A percentile compares a stretch with the other conserved stretches of the same genome.
Conservation (phyloP, 306 rosid species). For the Cucurbita maxima region DNA sequence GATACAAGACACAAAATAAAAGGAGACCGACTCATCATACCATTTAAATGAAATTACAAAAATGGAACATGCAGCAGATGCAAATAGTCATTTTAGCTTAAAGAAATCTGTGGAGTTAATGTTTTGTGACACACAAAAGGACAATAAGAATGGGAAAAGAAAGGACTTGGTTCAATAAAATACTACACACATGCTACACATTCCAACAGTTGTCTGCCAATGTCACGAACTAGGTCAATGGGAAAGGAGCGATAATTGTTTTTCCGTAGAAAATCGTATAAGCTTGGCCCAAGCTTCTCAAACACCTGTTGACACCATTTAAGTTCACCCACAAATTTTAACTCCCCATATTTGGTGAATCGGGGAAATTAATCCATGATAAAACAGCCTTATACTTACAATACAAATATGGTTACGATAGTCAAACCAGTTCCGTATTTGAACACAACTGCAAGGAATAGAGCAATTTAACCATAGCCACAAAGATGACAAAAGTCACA, state of each 20-base stretch:
- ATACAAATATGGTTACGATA: constrained; percentile 99
- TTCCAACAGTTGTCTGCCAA: constrained; percentile 99
- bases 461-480: constrained; percentile 62
- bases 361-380: constrained; percentile 85
- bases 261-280: constrained; percentile 99
- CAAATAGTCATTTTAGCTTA: not conserved
- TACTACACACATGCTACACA: constrained; percentile 99
- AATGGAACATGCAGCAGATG: not conserved
- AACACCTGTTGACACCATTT: constrained; percentile 98
- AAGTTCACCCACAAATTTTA: constrained; percentile 61
- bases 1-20: not conserved
- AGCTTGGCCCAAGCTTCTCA: constrained; percentile 99
- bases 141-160: not conserved
- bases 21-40: not conserved
- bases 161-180: constrained; percentile 34
- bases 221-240: constrained; percentile 99
- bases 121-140: not conserved
- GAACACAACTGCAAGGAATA: constrained; percentile 99
- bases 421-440: constrained; percentile 99
- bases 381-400: constrained; percentile 90
- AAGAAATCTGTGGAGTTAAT: not conserved
- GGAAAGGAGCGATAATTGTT: constrained; percentile 99
- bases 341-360: constrained; percentile 46
- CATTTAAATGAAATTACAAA: not conserved
- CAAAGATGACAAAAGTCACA: constrained; percentile 10